Evolutionary conservation across 2,329 filamentous ascomycete genomes (phyloP), one percentile per base, ranked within the genome.

Genomic region (Metarhizium album): DNA sequence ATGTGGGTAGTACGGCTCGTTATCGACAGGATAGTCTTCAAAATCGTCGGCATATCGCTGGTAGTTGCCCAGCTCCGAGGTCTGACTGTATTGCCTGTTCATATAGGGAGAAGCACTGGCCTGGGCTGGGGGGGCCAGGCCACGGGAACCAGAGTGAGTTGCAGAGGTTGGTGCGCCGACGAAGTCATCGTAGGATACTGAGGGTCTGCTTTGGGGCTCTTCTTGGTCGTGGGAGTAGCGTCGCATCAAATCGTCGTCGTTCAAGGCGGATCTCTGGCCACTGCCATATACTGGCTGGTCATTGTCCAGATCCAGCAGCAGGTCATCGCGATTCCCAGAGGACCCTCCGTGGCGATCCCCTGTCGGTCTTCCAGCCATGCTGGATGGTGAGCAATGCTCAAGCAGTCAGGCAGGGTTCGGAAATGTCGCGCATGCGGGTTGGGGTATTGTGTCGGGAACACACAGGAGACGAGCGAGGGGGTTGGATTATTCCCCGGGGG

Each of bases 141-240:
- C 60, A 63, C 47, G 60, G 63, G 52, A 58, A 62, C 52, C 37
- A 42, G 72, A 68, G 57, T 70, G 71, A 49, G 68, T 67, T 45
- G 73, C 67, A 22, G 74, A 52, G 47, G 76, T 73, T 49, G 74
- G 68, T 53, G 75, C 70, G 54, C 91, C 91, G 55, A 97, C 84
- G 66, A 96, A 97, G 61, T 93, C 86, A 74, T 96, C 91, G 70
- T 96, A 96, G 52, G 90, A 95, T 48, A 91, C 83, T 24, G 90
- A 96, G 48, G 90, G 87, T 58, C 91, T 86, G 52, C 82, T 59
- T 54, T 79, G 78, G 45, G 77, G 72, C 42, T 51, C 40, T 59
- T 78, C 73, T 57, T 87, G 80, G 61, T 87, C 77, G 63, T 85
- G 82, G 62, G 86, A 79, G 70, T 88, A 90, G 57, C 81, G 81